These are phyloP conservation scores for Vitis hybrid DNA, from an alignment of 177 flowering plant genomes.

Conservation along the genomic window DNA sequence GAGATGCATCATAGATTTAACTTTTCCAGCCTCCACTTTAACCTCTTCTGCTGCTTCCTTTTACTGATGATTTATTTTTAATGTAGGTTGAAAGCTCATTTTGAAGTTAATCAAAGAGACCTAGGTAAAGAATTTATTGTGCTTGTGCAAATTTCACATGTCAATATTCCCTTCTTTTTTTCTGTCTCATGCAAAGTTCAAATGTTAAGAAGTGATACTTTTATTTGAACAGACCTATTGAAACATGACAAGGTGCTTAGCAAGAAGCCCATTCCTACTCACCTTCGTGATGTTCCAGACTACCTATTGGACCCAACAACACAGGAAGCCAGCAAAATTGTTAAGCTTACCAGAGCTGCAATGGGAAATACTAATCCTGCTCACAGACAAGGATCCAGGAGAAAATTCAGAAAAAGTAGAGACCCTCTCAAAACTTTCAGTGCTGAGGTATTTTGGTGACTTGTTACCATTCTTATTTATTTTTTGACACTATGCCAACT, in stretches of 20 bases:
- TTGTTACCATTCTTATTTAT: background rate
- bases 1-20: too few relatives aligned
- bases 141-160: too few relatives aligned
- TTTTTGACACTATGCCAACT: background rate
- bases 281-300: slow-evolving; percentile 78
- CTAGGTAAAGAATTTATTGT: slow-evolving; percentile 46
- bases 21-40: too few relatives aligned
- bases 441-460: slow-evolving; percentile 48
- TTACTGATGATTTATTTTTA: background rate
- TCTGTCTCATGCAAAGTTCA: background rate
- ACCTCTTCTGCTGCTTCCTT: background rate
- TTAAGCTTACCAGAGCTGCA: slow-evolving; percentile 88
- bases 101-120: slow-evolving; percentile 82
- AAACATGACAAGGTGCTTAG: slow-evolving; percentile 88
- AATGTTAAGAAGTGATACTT: slow-evolving; percentile 4
- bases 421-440: slow-evolving; percentile 85
- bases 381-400: slow-evolving; percentile 40
- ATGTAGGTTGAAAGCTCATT: slow-evolving; percentile 88
- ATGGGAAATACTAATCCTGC: slow-evolving; percentile 57
- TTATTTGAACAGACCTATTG: slow-evolving; percentile 64
- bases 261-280: slow-evolving; percentile 73
- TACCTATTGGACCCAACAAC: slow-evolving; percentile 81
- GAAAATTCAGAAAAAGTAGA: slow-evolving; percentile 46
- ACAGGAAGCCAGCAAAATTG: slow-evolving; percentile 78
- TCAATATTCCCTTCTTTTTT: background rate